phyloP scores from a whole-genome alignment of 75 land plant genomes.

The Larix kaempferi region DNA sequence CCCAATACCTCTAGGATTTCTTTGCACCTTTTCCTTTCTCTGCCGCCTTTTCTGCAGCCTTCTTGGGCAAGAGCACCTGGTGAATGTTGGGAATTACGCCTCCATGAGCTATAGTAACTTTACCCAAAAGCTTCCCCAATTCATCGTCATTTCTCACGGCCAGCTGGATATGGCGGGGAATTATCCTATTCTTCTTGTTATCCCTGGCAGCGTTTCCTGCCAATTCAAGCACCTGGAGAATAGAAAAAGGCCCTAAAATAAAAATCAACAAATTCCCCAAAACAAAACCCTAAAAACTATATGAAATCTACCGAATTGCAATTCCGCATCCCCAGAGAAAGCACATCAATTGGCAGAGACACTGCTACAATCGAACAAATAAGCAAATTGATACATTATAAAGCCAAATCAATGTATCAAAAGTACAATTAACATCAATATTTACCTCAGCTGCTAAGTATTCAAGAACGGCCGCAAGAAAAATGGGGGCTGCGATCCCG shows the following conservation, averaged over 20 bases:
- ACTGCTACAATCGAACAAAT: too few relatives aligned
- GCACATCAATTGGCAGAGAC: not conserved
- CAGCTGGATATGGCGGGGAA: constrained; percentile 14
- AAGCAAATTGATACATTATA: too few relatives aligned
- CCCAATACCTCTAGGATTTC: too few relatives aligned
- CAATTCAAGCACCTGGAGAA: constrained; percentile 11
- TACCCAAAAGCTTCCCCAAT: constrained; percentile 10
- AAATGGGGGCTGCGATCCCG: too few relatives aligned
- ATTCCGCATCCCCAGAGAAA: not conserved
- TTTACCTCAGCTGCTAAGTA: too few relatives aligned
- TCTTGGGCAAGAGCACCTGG: too few relatives aligned
- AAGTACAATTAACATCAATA: not conserved
- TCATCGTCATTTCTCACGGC: constrained; percentile 22
- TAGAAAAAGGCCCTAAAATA: not conserved
- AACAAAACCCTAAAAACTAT: too few relatives aligned
- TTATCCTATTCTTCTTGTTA: constrained; percentile 21
- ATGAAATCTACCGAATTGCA: too few relatives aligned
- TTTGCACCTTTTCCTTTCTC: too few relatives aligned
- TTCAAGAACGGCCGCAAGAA: too few relatives aligned
- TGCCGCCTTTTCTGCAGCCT: not conserved
- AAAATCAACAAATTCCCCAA: not conserved
- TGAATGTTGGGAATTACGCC: constrained; percentile 23
- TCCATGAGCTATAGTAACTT: constrained; percentile 16
- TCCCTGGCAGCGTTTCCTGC: constrained; percentile 21
- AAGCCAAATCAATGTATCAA: not conserved